Evolutionary conservation across 768 basidiomycete genomes (phyloP).

Genomic region (Collybia nuda): DNA sequence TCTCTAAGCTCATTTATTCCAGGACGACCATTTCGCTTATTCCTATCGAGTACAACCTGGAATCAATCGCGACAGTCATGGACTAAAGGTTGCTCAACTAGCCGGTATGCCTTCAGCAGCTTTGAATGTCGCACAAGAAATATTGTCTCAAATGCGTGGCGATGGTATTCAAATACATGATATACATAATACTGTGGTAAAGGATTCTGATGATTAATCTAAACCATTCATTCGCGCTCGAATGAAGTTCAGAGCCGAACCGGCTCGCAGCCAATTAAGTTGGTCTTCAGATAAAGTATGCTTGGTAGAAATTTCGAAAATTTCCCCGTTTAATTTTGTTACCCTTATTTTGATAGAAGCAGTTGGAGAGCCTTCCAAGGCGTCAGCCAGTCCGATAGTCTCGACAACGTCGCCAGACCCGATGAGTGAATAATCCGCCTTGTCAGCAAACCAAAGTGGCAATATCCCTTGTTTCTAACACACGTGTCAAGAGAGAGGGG

Average conservation of each 20-base stretch:
- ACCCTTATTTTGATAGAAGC: slow-evolving; percentile 61
- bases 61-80: slow-evolving; percentile 89
- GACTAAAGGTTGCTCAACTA: slow-evolving; percentile 83
- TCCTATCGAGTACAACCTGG: slow-evolving; percentile 80
- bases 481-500: slow-evolving; percentile 7
- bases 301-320: slow-evolving; percentile 67
- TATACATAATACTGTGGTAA: too few relatives aligned
- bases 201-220: not conserved
- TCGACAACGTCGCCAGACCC: slow-evolving; percentile 79
- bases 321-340: slow-evolving; percentile 59
- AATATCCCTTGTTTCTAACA: slow-evolving; percentile 94
- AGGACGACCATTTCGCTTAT: slow-evolving; percentile 83
- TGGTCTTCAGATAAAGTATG: slow-evolving; percentile 94
- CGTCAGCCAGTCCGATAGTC: slow-evolving; percentile 77
- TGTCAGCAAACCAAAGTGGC: slow-evolving; percentile 91
- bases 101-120: slow-evolving; percentile 77
- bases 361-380: slow-evolving; percentile 49
- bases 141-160: slow-evolving; percentile 31
- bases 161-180: not conserved
- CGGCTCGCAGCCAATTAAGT: slow-evolving; percentile 85
- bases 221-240: slow-evolving; percentile 47
- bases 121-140: slow-evolving; percentile 58
- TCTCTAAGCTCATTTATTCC: not conserved
- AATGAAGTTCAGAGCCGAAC: slow-evolving; percentile 90
- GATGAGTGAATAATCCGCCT: slow-evolving; percentile 82